Base-by-base conservation (phyloP, 225 moss, liverwort and hornwort genomes). In the Ulota crispa region DNA sequence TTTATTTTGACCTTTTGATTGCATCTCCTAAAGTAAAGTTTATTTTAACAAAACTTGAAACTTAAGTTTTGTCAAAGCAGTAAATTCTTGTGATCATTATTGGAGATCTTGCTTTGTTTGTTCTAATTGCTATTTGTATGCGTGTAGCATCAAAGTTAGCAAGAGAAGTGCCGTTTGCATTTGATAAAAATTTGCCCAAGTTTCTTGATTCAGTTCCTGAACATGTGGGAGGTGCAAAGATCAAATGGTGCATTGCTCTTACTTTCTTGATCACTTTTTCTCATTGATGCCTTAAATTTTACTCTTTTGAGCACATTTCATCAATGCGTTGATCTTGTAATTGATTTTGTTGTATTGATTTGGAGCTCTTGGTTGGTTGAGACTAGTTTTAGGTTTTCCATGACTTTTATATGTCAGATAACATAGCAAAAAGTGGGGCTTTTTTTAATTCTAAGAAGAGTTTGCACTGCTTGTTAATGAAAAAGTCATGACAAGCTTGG, bases 1-100 rank as follows among this genome's bases (percentile, higher is more conserved):
- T 92, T 64, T 63, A 91, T 42, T 90, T 93, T 68, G 83, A 89
- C 70, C 81, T 94, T 73, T 84, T 94, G 59, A 88, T 96, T 64
- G 85, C 90, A 56, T 83, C 91, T 4, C 83, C 85, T 7, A 81
- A 90, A 91, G 95, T 97, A 73, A 65, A 75, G 21, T 4, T 45
- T 23, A 31, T 34, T 52, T 13, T 20, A 66, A 34, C 34, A 21
- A 30, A 72, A 18, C 27, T 14, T 31, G 20, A 32, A 64, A 30
- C 77, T 18, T 56, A 52, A 10, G 39, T 56, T 81, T 37, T 61
- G 70, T 50, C n/a, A n/a, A n/a, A n/a, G n/a, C n/a, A n/a, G n/a
- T n/a, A n/a, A n/a, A n/a, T n/a, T n/a, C n/a, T n/a, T n/a, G n/a
- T n/a, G n/a, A n/a, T n/a, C n/a, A n/a, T n/a, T n/a, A n/a, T n/a